Evolutionary conservation across 1,139 yeast species (phyloP).

Genomic region (Meyerozyma athensensis): DNA sequence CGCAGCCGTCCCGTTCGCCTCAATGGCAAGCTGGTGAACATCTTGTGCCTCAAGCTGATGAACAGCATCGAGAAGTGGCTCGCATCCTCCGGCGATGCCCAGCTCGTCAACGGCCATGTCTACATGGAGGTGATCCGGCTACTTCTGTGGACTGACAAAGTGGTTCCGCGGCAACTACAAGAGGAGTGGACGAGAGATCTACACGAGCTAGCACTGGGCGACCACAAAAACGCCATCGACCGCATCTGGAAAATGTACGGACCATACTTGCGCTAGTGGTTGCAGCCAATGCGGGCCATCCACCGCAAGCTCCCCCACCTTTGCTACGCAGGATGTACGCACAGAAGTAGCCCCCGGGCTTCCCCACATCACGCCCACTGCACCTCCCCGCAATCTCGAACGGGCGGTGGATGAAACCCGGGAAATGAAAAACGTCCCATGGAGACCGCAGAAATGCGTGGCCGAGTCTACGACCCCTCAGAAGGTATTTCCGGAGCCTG

Average conservation of each 20-base stretch:
- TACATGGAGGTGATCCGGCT: constrained; percentile 55
- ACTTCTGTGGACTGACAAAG: constrained; percentile 39
- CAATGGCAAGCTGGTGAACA: constrained; percentile 36
- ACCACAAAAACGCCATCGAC: background rate
- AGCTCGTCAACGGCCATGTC: constrained; percentile 36
- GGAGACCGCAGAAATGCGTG: no score
- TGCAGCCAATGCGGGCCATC: background rate
- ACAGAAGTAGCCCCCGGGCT: no score
- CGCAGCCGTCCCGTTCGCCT: constrained; percentile 34
- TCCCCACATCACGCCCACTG: background rate
- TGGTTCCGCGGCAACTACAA: constrained; percentile 45
- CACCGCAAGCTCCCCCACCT: no score
- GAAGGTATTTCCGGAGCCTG: no score
- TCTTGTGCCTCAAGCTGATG: constrained; percentile 47
- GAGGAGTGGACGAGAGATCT: constrained; percentile 54
- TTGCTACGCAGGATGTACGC: no score
- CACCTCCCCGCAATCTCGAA: no score
- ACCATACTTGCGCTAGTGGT: background rate
- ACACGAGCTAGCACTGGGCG: constrained; percentile 34
- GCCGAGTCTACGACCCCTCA: no score
- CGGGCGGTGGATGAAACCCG: no score
- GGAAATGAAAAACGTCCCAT: no score
- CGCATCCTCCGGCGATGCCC: constrained; percentile 15
- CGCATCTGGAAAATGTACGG: constrained; percentile 1
- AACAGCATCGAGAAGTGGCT: constrained; percentile 56